Evolutionary conservation across 352 stramenopile genomes (phyloP).

Genomic region (Phytophthora podocarpi): DNA sequence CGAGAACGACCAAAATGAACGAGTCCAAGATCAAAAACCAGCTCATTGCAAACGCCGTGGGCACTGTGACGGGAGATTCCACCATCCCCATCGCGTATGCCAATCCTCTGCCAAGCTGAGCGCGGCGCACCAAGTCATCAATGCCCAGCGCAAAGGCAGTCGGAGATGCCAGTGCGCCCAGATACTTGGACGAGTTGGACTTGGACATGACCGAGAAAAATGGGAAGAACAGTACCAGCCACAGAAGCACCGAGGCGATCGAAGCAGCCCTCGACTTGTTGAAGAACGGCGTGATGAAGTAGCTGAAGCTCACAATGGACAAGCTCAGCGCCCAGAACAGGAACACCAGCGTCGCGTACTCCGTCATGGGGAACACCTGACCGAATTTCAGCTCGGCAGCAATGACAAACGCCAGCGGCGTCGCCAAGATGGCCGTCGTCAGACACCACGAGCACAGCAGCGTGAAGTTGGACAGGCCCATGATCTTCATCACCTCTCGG

Average conservation of each 20-base stretch:
- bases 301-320: constrained; percentile 67
- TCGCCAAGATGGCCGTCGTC: constrained; percentile 53
- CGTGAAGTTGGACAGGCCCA: constrained; percentile 69
- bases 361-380: constrained; percentile 62
- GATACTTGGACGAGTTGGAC: constrained; percentile 55
- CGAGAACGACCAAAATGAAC: constrained; percentile 81
- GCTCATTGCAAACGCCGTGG: constrained; percentile 57
- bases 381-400: constrained; percentile 68
- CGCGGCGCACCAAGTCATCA: constrained; percentile 61
- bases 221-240: constrained; percentile 75
- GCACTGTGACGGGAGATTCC: constrained; percentile 45
- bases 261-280: constrained; percentile 69
- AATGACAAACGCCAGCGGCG: constrained; percentile 51
- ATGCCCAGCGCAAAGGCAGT: constrained; percentile 77
- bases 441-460: constrained; percentile 69
- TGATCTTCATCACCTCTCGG: constrained; percentile 87
- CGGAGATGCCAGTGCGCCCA: constrained; percentile 58
- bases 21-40: constrained; percentile 82
- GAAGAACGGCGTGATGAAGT: constrained; percentile 75
- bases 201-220: constrained; percentile 75
- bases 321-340: constrained; percentile 72
- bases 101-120: constrained; percentile 61
- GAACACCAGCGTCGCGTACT: constrained; percentile 66
- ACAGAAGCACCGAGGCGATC: constrained; percentile 69
- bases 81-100: constrained; percentile 57